phyloP scores from a whole-genome alignment of 768 basidiomycete genomes.

The Jaapia argillacea region DNA sequence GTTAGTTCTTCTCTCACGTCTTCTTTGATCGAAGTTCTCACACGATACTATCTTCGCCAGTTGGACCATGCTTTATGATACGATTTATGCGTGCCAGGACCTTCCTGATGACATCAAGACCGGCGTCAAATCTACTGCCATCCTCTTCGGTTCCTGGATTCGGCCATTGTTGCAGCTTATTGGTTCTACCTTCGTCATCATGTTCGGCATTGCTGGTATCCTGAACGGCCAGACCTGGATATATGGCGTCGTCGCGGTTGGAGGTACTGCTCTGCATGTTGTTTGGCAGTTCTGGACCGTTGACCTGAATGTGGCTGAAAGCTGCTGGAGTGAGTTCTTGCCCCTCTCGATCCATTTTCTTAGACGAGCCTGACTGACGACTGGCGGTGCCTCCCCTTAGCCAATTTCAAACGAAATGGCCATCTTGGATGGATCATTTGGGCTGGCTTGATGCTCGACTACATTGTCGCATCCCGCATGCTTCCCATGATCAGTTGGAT shows the following conservation, averaged over 20 bases:
- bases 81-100: constrained; percentile 76
- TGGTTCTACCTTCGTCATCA: constrained; percentile 37
- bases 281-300: constrained; percentile 38
- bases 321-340: constrained; percentile 35
- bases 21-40: not conserved
- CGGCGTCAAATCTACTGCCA: constrained; percentile 70
- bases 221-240: constrained; percentile 39
- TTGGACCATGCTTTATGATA: constrained; percentile 44
- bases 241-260: constrained; percentile 35
- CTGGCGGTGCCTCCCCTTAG: constrained; percentile 8
- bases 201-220: constrained; percentile 43
- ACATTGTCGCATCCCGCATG: too few species aligned
- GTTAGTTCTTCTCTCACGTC: constrained; percentile 18
- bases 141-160: constrained; percentile 56
- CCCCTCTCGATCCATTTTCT: not conserved
- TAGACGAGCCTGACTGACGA: not conserved
- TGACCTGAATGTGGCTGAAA: constrained; percentile 30
- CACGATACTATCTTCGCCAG: constrained; percentile 9
- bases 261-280: constrained; percentile 32
- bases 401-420: constrained; percentile 37
- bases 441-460: constrained; percentile 32
- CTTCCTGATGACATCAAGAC: constrained; percentile 61
- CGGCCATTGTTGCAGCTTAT: constrained; percentile 45
- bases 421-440: constrained; percentile 38
- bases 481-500: too few species aligned